These are phyloP conservation scores for Mortierella sp. DNA, from an alignment of 371 early-diverging fungal genomes.

Conservation along the genomic window DNA sequence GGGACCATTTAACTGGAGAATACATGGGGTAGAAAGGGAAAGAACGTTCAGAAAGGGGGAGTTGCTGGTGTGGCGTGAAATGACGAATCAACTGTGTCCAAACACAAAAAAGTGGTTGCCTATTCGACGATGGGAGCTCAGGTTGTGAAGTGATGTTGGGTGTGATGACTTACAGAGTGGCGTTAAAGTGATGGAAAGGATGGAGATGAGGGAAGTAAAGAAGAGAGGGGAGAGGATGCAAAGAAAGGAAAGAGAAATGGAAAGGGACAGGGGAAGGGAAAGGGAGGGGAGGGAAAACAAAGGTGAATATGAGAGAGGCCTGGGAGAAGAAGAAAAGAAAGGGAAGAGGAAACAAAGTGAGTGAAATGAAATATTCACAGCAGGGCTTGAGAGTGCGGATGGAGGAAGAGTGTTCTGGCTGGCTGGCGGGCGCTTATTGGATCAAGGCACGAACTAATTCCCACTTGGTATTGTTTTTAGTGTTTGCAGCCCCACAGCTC, in stretches of 20 bases:
- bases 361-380: background rate
- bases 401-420: background rate
- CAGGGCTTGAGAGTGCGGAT: background rate
- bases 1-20: background rate
- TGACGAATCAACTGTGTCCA: slow-evolving; percentile 28
- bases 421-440: slow-evolving; percentile 5
- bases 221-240: background rate
- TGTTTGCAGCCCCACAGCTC: no score
- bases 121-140: background rate
- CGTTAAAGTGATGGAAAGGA: background rate
- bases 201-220: background rate
- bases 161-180: slow-evolving; percentile 1
- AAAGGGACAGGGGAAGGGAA: background rate
- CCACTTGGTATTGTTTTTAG: background rate
- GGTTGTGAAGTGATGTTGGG: background rate
- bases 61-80: slow-evolving; percentile 23
- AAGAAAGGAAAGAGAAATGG: background rate
- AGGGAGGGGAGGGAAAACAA: background rate
- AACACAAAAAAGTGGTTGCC: background rate
- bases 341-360: background rate
- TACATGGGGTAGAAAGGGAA: background rate
- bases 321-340: background rate
- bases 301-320: background rate
- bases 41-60: background rate
- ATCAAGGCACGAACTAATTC: background rate